phyloP scores from a whole-genome alignment of 345 rosid species.

The Sonneratia caseolaris region DNA sequence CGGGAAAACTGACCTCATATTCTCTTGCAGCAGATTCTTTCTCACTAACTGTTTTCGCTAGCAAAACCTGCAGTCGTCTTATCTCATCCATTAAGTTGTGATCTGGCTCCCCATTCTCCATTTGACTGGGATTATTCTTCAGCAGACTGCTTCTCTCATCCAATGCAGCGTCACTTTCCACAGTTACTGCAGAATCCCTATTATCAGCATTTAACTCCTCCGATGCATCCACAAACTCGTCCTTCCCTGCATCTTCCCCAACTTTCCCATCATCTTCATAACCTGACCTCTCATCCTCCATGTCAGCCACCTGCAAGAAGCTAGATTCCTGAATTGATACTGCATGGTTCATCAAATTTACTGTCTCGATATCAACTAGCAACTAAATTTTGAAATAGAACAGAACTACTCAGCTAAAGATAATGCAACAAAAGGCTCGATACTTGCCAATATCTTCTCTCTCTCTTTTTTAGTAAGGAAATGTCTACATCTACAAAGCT shows the following conservation, averaged over 20 bases:
- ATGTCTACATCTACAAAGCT: not conserved
- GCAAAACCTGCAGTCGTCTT: constrained; percentile 14
- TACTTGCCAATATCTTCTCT: not conserved
- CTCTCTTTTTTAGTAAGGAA: not conserved
- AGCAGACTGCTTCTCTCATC: constrained; percentile 9
- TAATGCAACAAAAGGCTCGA: not conserved
- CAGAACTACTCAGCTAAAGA: not conserved
- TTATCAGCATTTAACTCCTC: constrained; percentile 56
- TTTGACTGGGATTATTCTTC: constrained; percentile 1
- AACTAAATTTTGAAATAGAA: not conserved
- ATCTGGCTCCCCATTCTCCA: constrained; percentile 13
- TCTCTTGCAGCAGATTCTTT: constrained; percentile 20
- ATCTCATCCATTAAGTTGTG: constrained; percentile 15
- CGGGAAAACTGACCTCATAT: constrained; percentile 28
- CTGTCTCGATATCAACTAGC: not conserved
- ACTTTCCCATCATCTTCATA: constrained; percentile 3
- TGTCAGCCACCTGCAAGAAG: constrained; percentile 9
- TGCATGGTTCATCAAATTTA: not conserved
- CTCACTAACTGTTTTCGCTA: constrained; percentile 26
- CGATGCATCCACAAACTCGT: constrained; percentile 86
- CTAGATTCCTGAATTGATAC: not conserved
- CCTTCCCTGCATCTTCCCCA: constrained; percentile 36
- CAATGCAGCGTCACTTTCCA: constrained; percentile 5
- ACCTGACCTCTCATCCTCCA: constrained; percentile 4
- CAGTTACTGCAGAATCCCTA: constrained; percentile 25